Base-by-base conservation (phyloP, 441 rosid species). In the Adansonia grandidieri region DNA sequence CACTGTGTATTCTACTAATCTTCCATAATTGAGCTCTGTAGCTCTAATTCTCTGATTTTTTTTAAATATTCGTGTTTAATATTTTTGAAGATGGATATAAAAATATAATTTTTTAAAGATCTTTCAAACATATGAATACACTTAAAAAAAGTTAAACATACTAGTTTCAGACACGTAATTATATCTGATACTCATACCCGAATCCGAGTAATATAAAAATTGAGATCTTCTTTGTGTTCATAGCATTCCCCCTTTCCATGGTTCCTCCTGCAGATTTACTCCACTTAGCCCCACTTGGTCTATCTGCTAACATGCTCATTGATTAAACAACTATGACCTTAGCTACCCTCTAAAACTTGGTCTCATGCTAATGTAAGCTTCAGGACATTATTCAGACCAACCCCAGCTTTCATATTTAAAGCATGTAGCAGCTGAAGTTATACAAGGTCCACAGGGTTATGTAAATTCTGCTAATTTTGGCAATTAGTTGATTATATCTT, bases 1-100 rank as follows among this genome's bases (percentile, higher is more conserved):
- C 51, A n/a, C 66, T 79, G 20, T 79, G 83, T 54, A 79, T 80
- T 83, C 83, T 83, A 82, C 86, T 77, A 79, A 77, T 81, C 86
- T 81, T 83, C 86, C 81, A 84, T 81, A 77, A 84, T 86, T 81
- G 80, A 78, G 78, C 79, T 24, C 0, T 24, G 0, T 24, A 24
- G 28, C 28, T 24, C 28, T 1, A 24, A 24, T 24, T 24, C 28
- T 24, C 28, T 24, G 28, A 24, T 24, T 24, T 24, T 24, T 24
- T 24, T 24, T 24, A 24, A 24, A 24, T 24, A 24, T 24, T 24
- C 1, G 28, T 24, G 28, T 24, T 24, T 24, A 24, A 24, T 0
- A 0, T 24, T 24, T 24, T 24, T 24, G 28, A 24, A 24, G 1
- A 24, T 24, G 28, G 28, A 24, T 24, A 24, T 24, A 24, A 24